phyloP scores from a whole-genome alignment of 768 basidiomycete genomes.

The Boletus bicolor region DNA sequence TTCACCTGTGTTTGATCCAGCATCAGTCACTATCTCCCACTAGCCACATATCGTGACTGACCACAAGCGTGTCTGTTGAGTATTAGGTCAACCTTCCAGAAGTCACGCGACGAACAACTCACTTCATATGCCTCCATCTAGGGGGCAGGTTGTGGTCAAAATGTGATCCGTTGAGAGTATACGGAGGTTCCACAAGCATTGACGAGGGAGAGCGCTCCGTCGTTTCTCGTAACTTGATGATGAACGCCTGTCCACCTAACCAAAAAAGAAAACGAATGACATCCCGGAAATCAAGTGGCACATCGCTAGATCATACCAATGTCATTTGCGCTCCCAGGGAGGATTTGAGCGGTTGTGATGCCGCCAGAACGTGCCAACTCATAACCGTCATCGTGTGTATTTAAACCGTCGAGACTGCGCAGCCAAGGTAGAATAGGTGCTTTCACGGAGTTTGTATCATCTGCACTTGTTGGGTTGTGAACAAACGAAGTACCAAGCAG shows the following conservation, averaged over 20 bases:
- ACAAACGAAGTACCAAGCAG: background rate
- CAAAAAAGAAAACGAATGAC: background rate
- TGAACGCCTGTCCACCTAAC: slow-evolving; percentile 48
- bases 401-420: slow-evolving; percentile 43
- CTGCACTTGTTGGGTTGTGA: slow-evolving; percentile 33
- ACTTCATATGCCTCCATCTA: slow-evolving; percentile 32
- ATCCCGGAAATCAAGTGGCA: background rate
- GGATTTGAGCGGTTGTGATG: slow-evolving; percentile 44
- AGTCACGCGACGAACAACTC: background rate
- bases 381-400: slow-evolving; percentile 43
- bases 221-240: slow-evolving; percentile 49
- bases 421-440: slow-evolving; percentile 66
- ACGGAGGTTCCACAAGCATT: slow-evolving; percentile 51
- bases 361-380: slow-evolving; percentile 43
- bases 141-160: slow-evolving; percentile 19
- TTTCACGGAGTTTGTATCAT: slow-evolving; percentile 56
- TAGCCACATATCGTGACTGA: slow-evolving; percentile 24
- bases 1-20: slow-evolving; percentile 22
- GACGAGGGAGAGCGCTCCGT: slow-evolving; percentile 44
- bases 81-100: background rate
- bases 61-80: slow-evolving; percentile 38
- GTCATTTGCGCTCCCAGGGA: slow-evolving; percentile 42
- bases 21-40: background rate
- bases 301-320: slow-evolving; percentile 14
- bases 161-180: slow-evolving; percentile 32